Conservation (phyloP, 176 grass and related monocot genomes). For the Eremochloa ophiuroides region DNA sequence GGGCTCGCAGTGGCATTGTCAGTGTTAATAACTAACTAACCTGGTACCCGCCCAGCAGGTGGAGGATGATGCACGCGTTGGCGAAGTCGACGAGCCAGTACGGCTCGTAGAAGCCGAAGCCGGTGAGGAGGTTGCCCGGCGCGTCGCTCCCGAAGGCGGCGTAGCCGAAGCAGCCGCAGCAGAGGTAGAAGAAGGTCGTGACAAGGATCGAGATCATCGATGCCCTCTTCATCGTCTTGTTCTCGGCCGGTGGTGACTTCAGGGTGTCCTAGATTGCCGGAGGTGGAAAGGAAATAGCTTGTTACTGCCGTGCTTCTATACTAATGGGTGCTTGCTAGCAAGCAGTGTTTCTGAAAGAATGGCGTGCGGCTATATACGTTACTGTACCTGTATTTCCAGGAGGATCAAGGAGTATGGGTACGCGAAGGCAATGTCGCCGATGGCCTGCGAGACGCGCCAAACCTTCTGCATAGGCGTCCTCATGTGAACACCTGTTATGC, state of each 20-base stretch:
- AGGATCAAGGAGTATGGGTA: conserved; percentile 71
- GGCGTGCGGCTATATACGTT: no score
- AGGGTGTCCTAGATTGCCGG: conserved; percentile 47
- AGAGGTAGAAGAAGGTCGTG: conserved; percentile 87
- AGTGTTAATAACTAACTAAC: neutral
- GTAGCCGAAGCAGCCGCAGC: conserved; percentile 89
- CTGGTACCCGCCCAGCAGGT: conserved; percentile 75
- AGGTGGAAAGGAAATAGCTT: neutral
- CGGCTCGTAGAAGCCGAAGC: conserved; percentile 68
- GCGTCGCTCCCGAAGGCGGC: conserved; percentile 66
- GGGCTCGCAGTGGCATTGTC: neutral
- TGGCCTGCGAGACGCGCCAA: conserved; percentile 63
- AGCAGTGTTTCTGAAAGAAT: neutral
- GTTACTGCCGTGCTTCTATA: neutral
- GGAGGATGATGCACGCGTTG: conserved; percentile 70
- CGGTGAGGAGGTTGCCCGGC: conserved; percentile 76
- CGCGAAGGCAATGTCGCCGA: conserved; percentile 59
- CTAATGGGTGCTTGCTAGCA: neutral
- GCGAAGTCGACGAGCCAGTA: conserved; percentile 85
- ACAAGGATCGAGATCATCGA: conserved; percentile 54
- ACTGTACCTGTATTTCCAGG: conserved; percentile 61
- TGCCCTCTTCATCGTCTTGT: conserved; percentile 82
- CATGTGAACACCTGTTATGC: conserved; percentile 44
- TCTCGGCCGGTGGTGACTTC: conserved; percentile 66
- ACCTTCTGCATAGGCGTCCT: conserved; percentile 36